Conservation (phyloP, 2,329 filamentous ascomycete species). For the Ophiocordyceps camponoti-leonardi region DNA sequence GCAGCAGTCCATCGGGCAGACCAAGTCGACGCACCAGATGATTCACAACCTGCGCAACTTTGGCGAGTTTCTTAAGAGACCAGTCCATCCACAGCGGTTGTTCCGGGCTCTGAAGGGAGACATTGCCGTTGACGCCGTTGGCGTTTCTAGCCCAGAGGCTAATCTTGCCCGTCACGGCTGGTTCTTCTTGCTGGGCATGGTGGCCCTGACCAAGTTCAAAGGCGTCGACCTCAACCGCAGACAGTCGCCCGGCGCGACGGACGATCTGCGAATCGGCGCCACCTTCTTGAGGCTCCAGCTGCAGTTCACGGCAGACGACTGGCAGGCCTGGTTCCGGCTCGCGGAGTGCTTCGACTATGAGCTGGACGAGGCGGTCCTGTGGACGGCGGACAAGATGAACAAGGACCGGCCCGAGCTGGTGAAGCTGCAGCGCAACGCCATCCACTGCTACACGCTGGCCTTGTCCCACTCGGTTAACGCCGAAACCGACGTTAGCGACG, state of each 20-base stretch:
- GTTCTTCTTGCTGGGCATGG: constrained; percentile 84
- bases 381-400: constrained; percentile 85
- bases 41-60: constrained; percentile 78
- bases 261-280: constrained; percentile 68
- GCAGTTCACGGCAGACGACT: constrained; percentile 64
- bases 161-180: constrained; percentile 66
- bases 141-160: constrained; percentile 51
- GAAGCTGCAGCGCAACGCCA: constrained; percentile 59
- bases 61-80: constrained; percentile 62
- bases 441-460: constrained; percentile 59
- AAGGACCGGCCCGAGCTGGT: constrained; percentile 61
- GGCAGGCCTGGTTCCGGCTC: constrained; percentile 83
- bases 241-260: constrained; percentile 60
- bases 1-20: constrained; percentile 66
- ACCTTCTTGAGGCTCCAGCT: constrained; percentile 68
- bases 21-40: constrained; percentile 64
- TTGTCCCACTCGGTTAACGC: constrained; percentile 34
- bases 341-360: constrained; percentile 80
- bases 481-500: constrained; percentile 25
- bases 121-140: constrained; percentile 54
- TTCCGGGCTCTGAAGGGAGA: constrained; percentile 69
- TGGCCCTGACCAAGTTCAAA: constrained; percentile 72
- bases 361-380: constrained; percentile 71
- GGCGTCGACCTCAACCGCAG: constrained; percentile 53
- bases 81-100: constrained; percentile 65